Conservation (phyloP, 345 rosid species). For the Camelina sativa region DNA sequence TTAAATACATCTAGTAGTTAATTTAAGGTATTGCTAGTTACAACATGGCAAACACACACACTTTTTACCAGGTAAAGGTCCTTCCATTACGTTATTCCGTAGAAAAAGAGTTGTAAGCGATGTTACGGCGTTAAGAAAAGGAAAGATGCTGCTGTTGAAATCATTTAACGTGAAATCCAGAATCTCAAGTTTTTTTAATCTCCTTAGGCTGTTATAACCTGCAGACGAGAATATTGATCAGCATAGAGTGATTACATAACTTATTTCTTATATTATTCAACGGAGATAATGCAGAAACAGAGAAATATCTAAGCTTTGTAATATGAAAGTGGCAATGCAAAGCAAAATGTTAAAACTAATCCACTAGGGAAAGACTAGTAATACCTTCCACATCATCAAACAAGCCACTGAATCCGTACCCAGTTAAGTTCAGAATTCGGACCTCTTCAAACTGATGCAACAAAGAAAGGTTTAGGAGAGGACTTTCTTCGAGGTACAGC, state of each 20-base stretch:
- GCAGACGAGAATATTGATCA: neutral
- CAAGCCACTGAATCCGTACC: no score
- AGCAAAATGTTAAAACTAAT: no score
- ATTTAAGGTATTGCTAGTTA: no score
- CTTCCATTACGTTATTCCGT: neutral
- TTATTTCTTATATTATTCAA: no score
- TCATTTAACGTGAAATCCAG: neutral
- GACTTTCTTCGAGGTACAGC: neutral
- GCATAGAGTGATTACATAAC: no score
- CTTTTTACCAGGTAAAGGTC: neutral
- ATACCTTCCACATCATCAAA: neutral
- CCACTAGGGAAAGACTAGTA: neutral
- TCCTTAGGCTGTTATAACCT: conserved; percentile 12
- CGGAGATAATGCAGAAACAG: no score
- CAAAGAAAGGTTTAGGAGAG: neutral
- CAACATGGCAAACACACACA: neutral
- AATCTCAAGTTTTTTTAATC: conserved; percentile 16
- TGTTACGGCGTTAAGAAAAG: conserved; percentile 14
- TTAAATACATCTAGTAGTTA: no score
- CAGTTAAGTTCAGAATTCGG: neutral
- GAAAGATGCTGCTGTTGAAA: conserved; percentile 20
- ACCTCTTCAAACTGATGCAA: neutral
- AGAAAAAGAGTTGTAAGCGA: conserved; percentile 25
- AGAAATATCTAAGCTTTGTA: no score
- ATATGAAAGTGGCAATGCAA: no score